Evolutionary conservation across 108 stramenopile species (phyloP), one percentile per base, ranked within the genome.

Genomic region (Fragilariopsis cylindrus): DNA sequence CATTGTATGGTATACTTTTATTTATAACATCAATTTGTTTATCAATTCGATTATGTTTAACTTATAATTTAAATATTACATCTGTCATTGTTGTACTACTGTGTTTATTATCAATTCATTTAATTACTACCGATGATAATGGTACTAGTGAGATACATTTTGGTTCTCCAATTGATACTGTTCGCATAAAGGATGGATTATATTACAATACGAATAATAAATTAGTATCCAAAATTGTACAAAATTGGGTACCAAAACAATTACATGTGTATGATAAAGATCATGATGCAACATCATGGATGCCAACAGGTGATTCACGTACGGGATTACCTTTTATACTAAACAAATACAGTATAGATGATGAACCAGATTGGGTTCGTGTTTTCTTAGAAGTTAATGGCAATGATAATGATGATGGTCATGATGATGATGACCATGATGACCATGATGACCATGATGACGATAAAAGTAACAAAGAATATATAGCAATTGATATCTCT

Each of bases 261-360:
- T 65, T 49, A n/a, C 80, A 87, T 11, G 87, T 81, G 0, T 95
- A 95, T 67, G 58, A 69, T 12, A 52, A 57, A 7, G 73, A 60
- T 0, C 69, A 76, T 47, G 89, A 87, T 42, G 91, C 88, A 40
- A 96, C 91, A 8, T 79, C 85, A 21, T 95, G 89, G 82, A 77
- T 92, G 48, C 79, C 85, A 64, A 92, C 86, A 19, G 95, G 95
- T n/a, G 95, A 96, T 84, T 72, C 83, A 21, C 81, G 89, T 11
- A 96, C 95, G 9, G 92, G 90, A 4, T 74, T 96, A 13, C 91
- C 95, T 1, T 96, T 95, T 69, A 16, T 96, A 1, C 18, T 92
- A 7, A 88, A 92, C 49, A 47, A 57, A 21, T 48, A 71, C 40
- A 43, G 62, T 19, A 9, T 21, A 1, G 64, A 52, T 0, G 60